These are phyloP conservation scores for Fusarium sp. DNA, from an alignment of 2,329 filamentous ascomycete genomes.

Conservation along the genomic window DNA sequence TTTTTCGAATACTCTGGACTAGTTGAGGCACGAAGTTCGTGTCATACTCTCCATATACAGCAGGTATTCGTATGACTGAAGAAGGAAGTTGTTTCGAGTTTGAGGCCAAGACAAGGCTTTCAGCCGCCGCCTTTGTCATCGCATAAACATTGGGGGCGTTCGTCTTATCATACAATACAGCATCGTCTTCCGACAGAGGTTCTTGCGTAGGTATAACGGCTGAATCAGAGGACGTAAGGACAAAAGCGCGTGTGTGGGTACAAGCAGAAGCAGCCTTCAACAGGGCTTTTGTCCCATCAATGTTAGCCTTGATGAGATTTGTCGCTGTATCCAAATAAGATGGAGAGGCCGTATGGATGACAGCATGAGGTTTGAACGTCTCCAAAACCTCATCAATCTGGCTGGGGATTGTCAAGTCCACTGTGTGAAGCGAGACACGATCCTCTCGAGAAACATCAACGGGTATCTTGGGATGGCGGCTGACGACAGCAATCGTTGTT, in stretches of 20 bases:
- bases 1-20: not conserved
- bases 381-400: not conserved
- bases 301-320: not conserved
- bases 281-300: not conserved
- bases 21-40: not conserved
- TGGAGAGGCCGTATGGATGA: slow-evolving; percentile 1
- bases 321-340: not conserved
- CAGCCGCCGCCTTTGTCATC: not conserved
- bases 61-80: not conserved
- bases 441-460: not conserved
- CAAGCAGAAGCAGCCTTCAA: not conserved
- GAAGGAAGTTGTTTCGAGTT: not conserved
- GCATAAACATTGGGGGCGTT: not conserved
- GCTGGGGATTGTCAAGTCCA: not conserved
- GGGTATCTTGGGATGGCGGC: not conserved
- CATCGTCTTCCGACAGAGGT: not conserved
- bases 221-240: not conserved
- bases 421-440: not conserved
- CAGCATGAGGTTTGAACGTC: not conserved
- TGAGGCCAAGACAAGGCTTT: not conserved
- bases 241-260: not conserved
- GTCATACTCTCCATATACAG: not conserved
- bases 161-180: not conserved
- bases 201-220: not conserved
- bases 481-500: not conserved